Base-by-base conservation (phyloP, 2,329 filamentous ascomycete species). In the Grosmannia penicillata region DNA sequence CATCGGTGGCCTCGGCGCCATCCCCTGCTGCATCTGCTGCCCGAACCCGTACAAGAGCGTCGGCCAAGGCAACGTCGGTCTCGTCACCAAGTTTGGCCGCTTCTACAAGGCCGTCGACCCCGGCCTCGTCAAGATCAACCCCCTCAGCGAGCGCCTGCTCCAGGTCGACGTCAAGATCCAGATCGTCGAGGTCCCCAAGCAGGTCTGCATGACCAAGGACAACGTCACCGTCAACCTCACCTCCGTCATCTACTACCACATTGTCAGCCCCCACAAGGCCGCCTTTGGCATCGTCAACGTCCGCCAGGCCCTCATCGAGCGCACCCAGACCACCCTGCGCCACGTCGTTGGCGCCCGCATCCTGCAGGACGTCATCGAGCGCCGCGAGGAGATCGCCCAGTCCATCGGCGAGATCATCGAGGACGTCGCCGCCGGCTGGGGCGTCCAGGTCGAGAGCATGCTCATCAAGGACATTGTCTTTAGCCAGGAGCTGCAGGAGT, bases 391-490 rank as follows among this genome's bases (percentile, higher is more conserved):
- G 62, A 82, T 98, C 49, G 91, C 91, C 2, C 79, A 87, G 61
- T 91, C 82, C 41, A 96, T 96, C 45, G 78, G 85, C 45, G 89
- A 95, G 61, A 96, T 96, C 51, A 96, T 98, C 51, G 91, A 96
- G 56, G 87, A 95, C 49, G 91, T 94, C 1, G 89, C 91, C 6
- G 67, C 75, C 10, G 85, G 84, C 44, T 98, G 91, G 91, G 91
- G 91, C 62, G 89, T 94, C 8, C 77, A 84, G 54, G 91, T 96
- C 42, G 91, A 96, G 69, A 87, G 80, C 54, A 98, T 98, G 89
- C 77, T 98, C 49, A 89, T 98, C 72, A 96, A 98, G 66, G 91
- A 98, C 60, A 93, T 98, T 56, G 82, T 96, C 57, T 98, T 98
- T 74, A 86, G 78, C 62, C 77, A 85, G 54, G 91, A 96, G 49